Evolutionary conservation across 2,329 filamentous ascomycete genomes (phyloP).

Genomic region (Pseudonectria buxi): DNA sequence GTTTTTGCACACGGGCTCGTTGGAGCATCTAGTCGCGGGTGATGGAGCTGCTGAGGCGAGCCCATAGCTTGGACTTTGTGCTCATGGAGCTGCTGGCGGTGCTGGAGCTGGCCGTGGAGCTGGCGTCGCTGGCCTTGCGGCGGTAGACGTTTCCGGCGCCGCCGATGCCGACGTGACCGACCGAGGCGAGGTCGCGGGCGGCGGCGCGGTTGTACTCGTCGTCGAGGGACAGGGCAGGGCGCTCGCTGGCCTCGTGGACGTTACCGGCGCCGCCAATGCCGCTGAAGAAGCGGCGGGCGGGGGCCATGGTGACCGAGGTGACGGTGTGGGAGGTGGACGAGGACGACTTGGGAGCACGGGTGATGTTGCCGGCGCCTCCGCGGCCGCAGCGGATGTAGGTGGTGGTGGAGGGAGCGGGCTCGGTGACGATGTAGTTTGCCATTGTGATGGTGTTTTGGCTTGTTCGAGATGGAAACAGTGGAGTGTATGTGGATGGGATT

Average conservation of each 20-base stretch:
- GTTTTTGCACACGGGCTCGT: not conserved
- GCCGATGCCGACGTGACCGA: slow-evolving; percentile 60
- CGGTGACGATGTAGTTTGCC: slow-evolving; percentile 28
- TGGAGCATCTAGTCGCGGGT: slow-evolving; percentile 19
- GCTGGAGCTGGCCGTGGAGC: slow-evolving; percentile 23
- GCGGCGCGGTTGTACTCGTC: slow-evolving; percentile 39
- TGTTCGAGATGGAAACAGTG: not conserved
- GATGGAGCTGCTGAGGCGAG: slow-evolving; percentile 27
- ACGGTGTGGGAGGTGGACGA: slow-evolving; percentile 39
- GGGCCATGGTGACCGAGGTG: slow-evolving; percentile 28
- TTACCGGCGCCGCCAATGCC: slow-evolving; percentile 65
- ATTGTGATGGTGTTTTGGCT: slow-evolving; percentile 14
- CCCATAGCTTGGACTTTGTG: slow-evolving; percentile 28
- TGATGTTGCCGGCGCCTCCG: slow-evolving; percentile 51
- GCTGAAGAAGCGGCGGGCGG: slow-evolving; percentile 50
- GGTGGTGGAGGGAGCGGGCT: slow-evolving; percentile 25
- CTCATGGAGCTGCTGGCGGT: slow-evolving; percentile 33
- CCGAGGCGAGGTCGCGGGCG: slow-evolving; percentile 32
- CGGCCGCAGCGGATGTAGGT: slow-evolving; percentile 44
- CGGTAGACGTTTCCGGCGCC: slow-evolving; percentile 62
- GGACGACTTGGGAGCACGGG: slow-evolving; percentile 39
- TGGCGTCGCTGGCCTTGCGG: slow-evolving; percentile 29
- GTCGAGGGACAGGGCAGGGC: slow-evolving; percentile 44
- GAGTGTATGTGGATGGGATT: not conserved
- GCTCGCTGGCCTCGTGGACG: slow-evolving; percentile 39